Conservation (phyloP, 2,329 filamentous ascomycete genomes). For the Colletotrichum sp. region DNA sequence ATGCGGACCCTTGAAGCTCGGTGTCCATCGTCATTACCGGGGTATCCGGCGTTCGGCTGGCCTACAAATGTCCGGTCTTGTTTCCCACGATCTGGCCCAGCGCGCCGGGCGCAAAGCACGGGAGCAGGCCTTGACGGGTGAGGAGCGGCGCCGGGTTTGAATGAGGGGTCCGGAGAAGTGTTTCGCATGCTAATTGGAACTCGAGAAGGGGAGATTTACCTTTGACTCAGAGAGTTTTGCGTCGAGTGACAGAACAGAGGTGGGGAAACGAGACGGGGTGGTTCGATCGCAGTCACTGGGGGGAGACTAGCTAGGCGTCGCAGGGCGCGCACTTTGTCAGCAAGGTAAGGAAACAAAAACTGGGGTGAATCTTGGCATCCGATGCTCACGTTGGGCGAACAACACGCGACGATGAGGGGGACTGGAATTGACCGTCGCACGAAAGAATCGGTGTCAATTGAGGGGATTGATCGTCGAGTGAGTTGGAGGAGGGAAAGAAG, state of each 20-base stretch:
- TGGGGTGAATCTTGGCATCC: background rate
- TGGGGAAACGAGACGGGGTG: background rate
- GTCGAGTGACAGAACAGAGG: background rate
- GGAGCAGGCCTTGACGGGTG: background rate
- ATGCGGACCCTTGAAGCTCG: background rate
- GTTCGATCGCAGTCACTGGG: background rate
- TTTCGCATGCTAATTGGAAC: background rate
- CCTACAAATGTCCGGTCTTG: background rate
- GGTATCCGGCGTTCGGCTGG: conserved; percentile 9
- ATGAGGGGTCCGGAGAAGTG: background rate
- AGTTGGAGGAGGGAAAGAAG: conserved; percentile 1
- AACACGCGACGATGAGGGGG: background rate
- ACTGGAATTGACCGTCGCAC: background rate
- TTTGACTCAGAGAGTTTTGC: background rate
- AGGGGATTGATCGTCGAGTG: conserved; percentile 3
- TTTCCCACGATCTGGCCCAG: background rate
- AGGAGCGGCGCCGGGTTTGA: background rate
- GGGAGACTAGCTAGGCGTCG: background rate
- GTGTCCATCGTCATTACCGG: conserved; percentile 13
- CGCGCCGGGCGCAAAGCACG: background rate
- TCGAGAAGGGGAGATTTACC: background rate
- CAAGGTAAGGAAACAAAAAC: conserved; percentile 3
- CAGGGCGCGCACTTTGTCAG: conserved; percentile 10
- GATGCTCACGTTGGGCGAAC: background rate
- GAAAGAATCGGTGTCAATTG: background rate